Evolutionary conservation across 164 flowering plant species (phyloP), one percentile per base, ranked within the genome.

Genomic region (Magnolia kwangsiensis): DNA sequence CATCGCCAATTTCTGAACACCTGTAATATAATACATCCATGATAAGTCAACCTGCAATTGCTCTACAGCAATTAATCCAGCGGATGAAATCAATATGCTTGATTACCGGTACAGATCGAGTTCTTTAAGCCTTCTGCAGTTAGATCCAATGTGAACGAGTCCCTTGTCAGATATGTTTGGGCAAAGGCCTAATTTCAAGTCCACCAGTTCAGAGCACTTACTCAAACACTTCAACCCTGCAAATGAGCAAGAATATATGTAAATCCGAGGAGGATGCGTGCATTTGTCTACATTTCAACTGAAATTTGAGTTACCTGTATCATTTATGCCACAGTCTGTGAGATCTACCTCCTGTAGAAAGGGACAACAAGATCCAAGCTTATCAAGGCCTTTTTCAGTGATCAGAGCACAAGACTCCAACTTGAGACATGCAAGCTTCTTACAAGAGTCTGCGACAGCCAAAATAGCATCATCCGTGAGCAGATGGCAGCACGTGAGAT

Each of bases 41-140:
- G 50, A 68, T 24, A 29, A 68, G 18, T 4, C 5, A 68, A 31
- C 14, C 49, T 16, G 50, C 45, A 24, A 29, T 8, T 45, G 19
- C 27, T 8, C 7, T 14, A 68, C 49, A 37, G 10, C 16, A 31
- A 18, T 55, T 10, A 18, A 68, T 31, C 37, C 71, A 68, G 0
- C 61, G 2, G 61, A 14, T 55, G 61, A 11, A 29, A 45, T 16
- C 29, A 29, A 5, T 29, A 29, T 24, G 20, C 16, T 29, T 31
- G 20, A 1, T 81, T 85, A 92, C 97, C 93, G 83, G 80, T 92
- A 92, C 31, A 92, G 79, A 84, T 92, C 97, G 31, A 92, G 90
- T 79, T 89, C 91, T 21, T 50, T 74, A 51, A 92, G 81, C 77
- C 84, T 84, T 69, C 72, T 21, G 85, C 90, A 90, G 70, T 81